Conservation (phyloP, 2,329 filamentous ascomycete genomes). For the Exophiala lecanii-corni region DNA sequence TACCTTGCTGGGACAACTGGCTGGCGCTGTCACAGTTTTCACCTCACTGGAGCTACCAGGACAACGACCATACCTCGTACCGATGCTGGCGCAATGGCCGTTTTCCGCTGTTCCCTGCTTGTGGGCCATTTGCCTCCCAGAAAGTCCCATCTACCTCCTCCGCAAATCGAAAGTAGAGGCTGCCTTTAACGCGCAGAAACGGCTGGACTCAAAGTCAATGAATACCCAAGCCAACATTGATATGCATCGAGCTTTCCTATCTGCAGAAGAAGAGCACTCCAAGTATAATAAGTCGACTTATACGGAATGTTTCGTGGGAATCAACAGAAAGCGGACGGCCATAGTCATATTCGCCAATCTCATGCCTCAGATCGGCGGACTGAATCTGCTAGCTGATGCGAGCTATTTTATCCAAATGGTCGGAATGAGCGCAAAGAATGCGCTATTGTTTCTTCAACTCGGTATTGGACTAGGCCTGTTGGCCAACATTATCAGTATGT, state of each 20-base stretch:
- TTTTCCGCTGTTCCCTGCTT: conserved; percentile 42
- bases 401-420: conserved; percentile 39
- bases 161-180: conserved; percentile 38
- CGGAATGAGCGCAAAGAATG: conserved; percentile 29
- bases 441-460: conserved; percentile 43
- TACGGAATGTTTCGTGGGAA: conserved; percentile 30
- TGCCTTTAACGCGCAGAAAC: conserved; percentile 45
- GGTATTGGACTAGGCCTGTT: conserved; percentile 45
- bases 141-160: conserved; percentile 49
- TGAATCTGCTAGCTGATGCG: conserved; percentile 41
- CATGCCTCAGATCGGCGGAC: conserved; percentile 44
- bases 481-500: conserved; percentile 43
- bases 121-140: conserved; percentile 45
- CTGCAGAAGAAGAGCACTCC: conserved; percentile 46
- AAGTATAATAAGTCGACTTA: conserved; percentile 30
- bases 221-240: conserved; percentile 33
- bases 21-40: conserved; percentile 43
- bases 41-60: conserved; percentile 20
- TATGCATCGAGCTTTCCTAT: conserved; percentile 33
- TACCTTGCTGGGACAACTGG: conserved; percentile 46
- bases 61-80: conserved; percentile 26
- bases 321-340: conserved; percentile 29
- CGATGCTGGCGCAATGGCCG: conserved; percentile 39
- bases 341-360: conserved; percentile 39
- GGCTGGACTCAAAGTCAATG: conserved; percentile 42